Evolutionary conservation across 2,329 filamentous ascomycete genomes (phyloP).

Genomic region (Aspergillus brunneoviolaceus): DNA sequence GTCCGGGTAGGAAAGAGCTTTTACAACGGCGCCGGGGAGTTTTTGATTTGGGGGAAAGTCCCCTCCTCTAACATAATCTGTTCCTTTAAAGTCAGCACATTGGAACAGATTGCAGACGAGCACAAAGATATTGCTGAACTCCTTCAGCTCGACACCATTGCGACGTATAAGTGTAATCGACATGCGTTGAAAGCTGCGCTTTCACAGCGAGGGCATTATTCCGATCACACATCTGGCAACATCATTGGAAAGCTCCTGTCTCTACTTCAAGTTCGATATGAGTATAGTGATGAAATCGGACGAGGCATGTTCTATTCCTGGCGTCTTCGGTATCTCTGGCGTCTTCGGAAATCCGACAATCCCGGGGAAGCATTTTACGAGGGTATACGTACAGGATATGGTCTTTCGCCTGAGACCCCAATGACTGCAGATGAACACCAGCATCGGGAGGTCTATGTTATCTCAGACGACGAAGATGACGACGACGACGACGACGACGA

Average conservation of each 20-base stretch:
- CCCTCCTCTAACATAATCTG: conserved; percentile 28
- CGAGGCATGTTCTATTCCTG: conserved; percentile 23
- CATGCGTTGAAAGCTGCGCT: conserved; percentile 18
- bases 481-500: background rate
- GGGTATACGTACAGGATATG: conserved; percentile 17
- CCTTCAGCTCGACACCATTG: conserved; percentile 28
- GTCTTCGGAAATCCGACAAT: conserved; percentile 14
- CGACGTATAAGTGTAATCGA: background rate
- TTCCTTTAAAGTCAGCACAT: conserved; percentile 23
- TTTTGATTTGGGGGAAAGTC: conserved; percentile 35
- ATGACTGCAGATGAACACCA: background rate
- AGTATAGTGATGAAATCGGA: conserved; percentile 24
- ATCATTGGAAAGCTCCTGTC: conserved; percentile 25
- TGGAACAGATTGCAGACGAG: conserved; percentile 21
- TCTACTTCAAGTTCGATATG: conserved; percentile 21
- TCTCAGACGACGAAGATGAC: background rate
- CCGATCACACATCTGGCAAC: conserved; percentile 20
- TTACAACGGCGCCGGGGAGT: conserved; percentile 34
- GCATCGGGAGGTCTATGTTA: background rate
- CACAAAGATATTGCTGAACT: conserved; percentile 24
- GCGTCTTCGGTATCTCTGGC: conserved; percentile 25
- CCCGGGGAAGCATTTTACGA: conserved; percentile 14
- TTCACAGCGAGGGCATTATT: background rate
- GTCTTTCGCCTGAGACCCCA: background rate
- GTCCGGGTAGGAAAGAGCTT: conserved; percentile 14